These are phyloP conservation scores for Zygotorulaspora sp. DNA, from an alignment of 805 yeast species.

Conservation along the genomic window DNA sequence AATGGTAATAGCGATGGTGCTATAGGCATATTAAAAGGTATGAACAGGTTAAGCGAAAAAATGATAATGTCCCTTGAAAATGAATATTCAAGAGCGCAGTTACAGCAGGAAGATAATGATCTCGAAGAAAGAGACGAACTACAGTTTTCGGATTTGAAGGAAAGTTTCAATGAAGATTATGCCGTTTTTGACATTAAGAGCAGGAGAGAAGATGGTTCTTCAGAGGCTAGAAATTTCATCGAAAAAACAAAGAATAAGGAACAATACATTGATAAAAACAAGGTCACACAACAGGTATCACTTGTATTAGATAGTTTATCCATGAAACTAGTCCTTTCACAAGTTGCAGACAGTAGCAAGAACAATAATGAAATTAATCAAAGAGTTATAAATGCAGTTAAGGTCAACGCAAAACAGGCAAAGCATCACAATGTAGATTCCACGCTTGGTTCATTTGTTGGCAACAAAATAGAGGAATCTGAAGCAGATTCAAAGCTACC, in stretches of 20 bases:
- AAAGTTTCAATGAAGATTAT: conserved; percentile 45
- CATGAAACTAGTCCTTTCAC: conserved; percentile 29
- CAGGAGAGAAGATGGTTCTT: conserved; percentile 15
- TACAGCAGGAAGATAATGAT: conserved; percentile 37
- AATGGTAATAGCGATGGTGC: conserved; percentile 58
- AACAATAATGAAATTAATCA: conserved; percentile 34
- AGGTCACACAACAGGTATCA: conserved; percentile 11
- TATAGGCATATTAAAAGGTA: conserved; percentile 71
- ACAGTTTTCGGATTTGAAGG: conserved; percentile 49
- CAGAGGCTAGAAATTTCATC: conserved; percentile 23
- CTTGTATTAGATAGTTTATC: conserved; percentile 18
- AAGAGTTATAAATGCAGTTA: conserved; percentile 45
- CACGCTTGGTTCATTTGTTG: conserved; percentile 25
- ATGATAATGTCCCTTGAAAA: conserved; percentile 59
- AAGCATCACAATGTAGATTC: conserved; percentile 33
- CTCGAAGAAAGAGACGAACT: conserved; percentile 43
- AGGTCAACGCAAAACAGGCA: conserved; percentile 51
- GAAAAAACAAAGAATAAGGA: conserved; percentile 18
- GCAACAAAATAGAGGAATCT: conserved; percentile 22
- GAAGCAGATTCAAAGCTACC: conserved; percentile 36
- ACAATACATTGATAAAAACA: conserved; percentile 11
- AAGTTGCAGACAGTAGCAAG: conserved; percentile 21
- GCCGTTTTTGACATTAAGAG: conserved; percentile 43
- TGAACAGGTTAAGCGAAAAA: conserved; percentile 81
- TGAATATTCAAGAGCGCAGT: conserved; percentile 37